These are phyloP conservation scores for Rhodotorula sp. DNA, from an alignment of 1,284 basidiomycete species.

Conservation along the genomic window DNA sequence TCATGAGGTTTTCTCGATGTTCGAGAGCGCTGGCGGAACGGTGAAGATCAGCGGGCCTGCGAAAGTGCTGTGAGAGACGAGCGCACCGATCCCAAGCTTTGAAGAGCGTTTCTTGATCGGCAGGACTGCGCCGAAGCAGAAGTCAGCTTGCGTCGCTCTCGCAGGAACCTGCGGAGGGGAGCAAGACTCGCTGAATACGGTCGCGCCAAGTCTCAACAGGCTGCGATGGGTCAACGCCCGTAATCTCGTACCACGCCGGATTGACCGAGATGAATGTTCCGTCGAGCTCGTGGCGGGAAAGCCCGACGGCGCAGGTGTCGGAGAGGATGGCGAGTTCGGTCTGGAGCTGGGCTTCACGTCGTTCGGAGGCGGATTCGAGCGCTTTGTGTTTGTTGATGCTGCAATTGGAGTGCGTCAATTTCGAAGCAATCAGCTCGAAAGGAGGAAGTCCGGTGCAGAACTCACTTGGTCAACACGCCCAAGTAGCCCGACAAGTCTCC, in stretches of 20 bases:
- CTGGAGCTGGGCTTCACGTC: constrained; percentile 3
- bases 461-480: constrained; percentile 18
- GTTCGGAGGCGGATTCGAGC: neutral
- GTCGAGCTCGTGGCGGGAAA: constrained; percentile 12
- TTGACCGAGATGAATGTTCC: constrained; percentile 17
- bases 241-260: constrained; percentile 13
- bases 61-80: neutral
- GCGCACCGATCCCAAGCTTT: neutral
- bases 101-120: neutral
- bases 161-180: too few relatives aligned
- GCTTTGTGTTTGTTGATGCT: constrained; percentile 14
- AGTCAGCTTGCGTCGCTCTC: too few relatives aligned
- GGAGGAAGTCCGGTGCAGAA: neutral
- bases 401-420: too few relatives aligned
- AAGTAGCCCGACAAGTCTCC: constrained; percentile 10
- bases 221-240: neutral
- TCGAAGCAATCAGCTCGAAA: too few relatives aligned
- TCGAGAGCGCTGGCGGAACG: neutral
- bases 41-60: too few relatives aligned
- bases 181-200: neutral
- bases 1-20: neutral
- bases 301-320: constrained; percentile 9
- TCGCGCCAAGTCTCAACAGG: neutral
- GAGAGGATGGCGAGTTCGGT: constrained; percentile 12
- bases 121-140: neutral